Conservation (phyloP, 2,329 filamentous ascomycete species). For the Colletotrichum echinochloae region DNA sequence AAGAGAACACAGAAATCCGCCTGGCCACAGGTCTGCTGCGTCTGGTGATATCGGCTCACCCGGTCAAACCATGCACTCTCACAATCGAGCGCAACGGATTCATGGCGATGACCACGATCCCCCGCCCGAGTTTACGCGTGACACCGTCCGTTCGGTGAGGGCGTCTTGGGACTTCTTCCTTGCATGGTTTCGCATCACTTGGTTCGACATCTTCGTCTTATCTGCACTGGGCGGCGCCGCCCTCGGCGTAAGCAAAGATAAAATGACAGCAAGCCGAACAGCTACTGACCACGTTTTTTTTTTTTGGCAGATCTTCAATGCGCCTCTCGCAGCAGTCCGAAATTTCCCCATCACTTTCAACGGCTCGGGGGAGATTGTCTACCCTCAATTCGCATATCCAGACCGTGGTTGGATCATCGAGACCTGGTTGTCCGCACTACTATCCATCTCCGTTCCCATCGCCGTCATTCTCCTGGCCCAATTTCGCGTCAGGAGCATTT, state of each 20-base stretch:
- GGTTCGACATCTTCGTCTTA: slow-evolving; percentile 71
- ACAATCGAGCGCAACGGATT: neutral
- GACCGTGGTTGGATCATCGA: slow-evolving; percentile 72
- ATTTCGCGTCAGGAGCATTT: slow-evolving; percentile 67
- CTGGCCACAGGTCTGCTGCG: too few relatives aligned
- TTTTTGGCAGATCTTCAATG: slow-evolving; percentile 62
- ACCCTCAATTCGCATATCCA: slow-evolving; percentile 74
- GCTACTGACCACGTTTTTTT: slow-evolving; percentile 45
- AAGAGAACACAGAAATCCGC: neutral
- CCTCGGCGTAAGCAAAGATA: slow-evolving; percentile 44
- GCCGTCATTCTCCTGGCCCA: slow-evolving; percentile 67
- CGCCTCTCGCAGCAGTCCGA: slow-evolving; percentile 66
- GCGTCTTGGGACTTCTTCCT: slow-evolving; percentile 14
- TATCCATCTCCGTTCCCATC: slow-evolving; percentile 69
- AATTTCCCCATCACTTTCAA: slow-evolving; percentile 72
- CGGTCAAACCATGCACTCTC: neutral
- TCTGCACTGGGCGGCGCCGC: slow-evolving; percentile 60
- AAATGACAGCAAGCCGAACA: slow-evolving; percentile 36
- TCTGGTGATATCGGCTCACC: neutral
- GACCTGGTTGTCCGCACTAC: slow-evolving; percentile 67
- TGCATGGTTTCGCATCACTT: slow-evolving; percentile 68
- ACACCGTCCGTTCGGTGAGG: slow-evolving; percentile 21
- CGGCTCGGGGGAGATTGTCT: slow-evolving; percentile 70
- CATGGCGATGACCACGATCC: slow-evolving; percentile 4
- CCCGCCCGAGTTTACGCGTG: slow-evolving; percentile 20